Base-by-base conservation (phyloP, 2,329 filamentous ascomycete species). In the Pyrenochaeta sp. region DNA sequence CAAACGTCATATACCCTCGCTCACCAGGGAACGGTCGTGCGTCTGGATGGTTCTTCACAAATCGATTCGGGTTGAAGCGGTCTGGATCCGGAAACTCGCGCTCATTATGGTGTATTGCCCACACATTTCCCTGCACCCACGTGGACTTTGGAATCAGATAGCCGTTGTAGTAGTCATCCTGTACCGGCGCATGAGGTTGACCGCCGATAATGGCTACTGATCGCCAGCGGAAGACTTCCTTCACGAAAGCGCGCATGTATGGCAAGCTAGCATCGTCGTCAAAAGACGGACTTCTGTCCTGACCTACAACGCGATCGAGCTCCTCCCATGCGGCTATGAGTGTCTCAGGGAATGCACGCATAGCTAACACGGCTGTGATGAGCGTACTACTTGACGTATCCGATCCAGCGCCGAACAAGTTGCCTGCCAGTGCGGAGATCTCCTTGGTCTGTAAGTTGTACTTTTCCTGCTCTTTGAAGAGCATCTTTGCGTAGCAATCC, bases 1-100 rank as follows among this genome's bases (percentile, higher is more conserved):
- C 85, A 53, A 86, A 88, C 0, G 78, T 80, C 68, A 84, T 86
- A 8, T 83, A 80, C 47, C 86, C 84, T 13, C 84, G 78, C 65
- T 84, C 78, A 1, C 73, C 70, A 0, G 74, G 71, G 51, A 61
- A 81, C 63, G 39, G 65, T 67, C 61, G 65, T 56, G 65, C 56
- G 66, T 68, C 75, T 62, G 51, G 71, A 47, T 64, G 57, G 15
- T 66, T 63, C 52, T 74, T 68, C 30, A 75, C 5, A 55, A 71
- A 77, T 8, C 64, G 53, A 25, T 62, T 59, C 5, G 77, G 77
- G 15, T 77, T 73, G 58, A 78, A 79, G 4, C 69, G 68, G 42
- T 77, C 75, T 3, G 77, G 77, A 1, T 77, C 71, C 0, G 76
- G 74, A 39, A 77, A 78, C 15, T 76, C 72, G 5, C 67, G 57